A percentile compares a stretch with the other conserved stretches of the same genome.
Evolutionary conservation across 2,329 filamentous ascomycete genomes (phyloP).

Genomic region (Cercospora nicotianae): DNA sequence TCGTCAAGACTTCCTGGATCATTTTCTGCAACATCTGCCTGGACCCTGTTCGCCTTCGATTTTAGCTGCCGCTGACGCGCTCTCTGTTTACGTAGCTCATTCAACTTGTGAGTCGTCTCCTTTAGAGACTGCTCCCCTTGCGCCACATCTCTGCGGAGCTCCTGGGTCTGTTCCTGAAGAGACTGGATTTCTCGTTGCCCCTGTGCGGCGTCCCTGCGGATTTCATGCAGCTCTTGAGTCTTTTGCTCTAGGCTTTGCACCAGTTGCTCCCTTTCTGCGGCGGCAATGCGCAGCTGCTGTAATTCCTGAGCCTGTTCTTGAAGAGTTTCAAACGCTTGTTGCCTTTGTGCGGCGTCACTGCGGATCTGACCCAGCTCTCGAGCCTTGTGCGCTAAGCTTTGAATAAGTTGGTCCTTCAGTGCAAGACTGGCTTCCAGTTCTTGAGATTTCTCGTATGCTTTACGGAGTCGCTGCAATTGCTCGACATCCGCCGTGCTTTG

Average conservation of each 20-base stretch:
- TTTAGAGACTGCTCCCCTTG: background rate
- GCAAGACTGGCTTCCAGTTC: background rate
- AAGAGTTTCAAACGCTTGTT: background rate
- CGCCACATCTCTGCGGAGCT: background rate
- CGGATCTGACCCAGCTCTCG: background rate
- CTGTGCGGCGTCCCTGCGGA: background rate
- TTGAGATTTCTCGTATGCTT: background rate
- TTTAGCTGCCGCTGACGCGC: background rate
- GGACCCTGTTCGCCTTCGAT: background rate
- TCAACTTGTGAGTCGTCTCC: background rate
- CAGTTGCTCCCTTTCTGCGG: background rate
- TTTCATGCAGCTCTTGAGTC: background rate
- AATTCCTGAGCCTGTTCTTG: background rate
- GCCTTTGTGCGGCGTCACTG: background rate
- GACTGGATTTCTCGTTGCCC: background rate
- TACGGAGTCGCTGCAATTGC: background rate
- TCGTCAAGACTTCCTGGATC: background rate
- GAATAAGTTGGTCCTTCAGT: background rate
- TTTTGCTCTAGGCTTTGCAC: background rate
- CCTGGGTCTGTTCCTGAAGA: background rate
- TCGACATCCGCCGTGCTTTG: background rate
- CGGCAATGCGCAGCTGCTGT: background rate
- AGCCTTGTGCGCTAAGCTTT: background rate
- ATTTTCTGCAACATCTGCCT: background rate
- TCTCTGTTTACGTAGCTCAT: background rate